phyloP scores from a whole-genome alignment of 345 rosid species.

The Sisymbrium altissimum region DNA sequence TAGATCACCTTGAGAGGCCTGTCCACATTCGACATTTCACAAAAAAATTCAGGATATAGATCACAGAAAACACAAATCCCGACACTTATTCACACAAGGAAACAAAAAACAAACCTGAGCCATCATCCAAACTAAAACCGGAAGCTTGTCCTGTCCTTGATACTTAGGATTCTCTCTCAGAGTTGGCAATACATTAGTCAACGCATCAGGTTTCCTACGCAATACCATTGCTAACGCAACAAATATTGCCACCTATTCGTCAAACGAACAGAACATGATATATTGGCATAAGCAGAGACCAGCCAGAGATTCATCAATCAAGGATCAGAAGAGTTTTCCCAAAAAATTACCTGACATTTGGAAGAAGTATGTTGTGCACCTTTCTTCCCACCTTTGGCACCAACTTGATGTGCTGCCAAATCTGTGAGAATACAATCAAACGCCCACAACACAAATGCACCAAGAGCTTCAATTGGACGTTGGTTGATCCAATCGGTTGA shows the following conservation, averaged over 20 bases:
- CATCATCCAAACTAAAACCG: slow-evolving; percentile 64
- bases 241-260: slow-evolving; percentile 67
- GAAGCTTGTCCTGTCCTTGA: slow-evolving; percentile 79
- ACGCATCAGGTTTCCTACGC: slow-evolving; percentile 73
- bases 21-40: slow-evolving; percentile 15
- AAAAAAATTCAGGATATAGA: slow-evolving; percentile 9
- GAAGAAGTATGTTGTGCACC: slow-evolving; percentile 47
- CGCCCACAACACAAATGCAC: slow-evolving; percentile 59
- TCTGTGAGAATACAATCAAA: slow-evolving; percentile 61
- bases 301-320: background rate
- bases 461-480: slow-evolving; percentile 55
- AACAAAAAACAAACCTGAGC: slow-evolving; percentile 48
- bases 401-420: slow-evolving; percentile 46
- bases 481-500: slow-evolving; percentile 72
- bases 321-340: background rate
- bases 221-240: slow-evolving; percentile 68
- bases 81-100: background rate
- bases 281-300: background rate
- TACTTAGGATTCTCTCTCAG: slow-evolving; percentile 61
- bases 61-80: background rate
- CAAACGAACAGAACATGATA: too few relatives aligned
- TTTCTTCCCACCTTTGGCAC: slow-evolving; percentile 60
- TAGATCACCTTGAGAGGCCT: slow-evolving; percentile 69
- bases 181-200: slow-evolving; percentile 48
- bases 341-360: slow-evolving; percentile 54